A percentile compares a stretch with the other conserved stretches of the same genome.
Evolutionary conservation across 2,329 filamentous ascomycete species (phyloP).

Genomic region (Ascochyta lentis): DNA sequence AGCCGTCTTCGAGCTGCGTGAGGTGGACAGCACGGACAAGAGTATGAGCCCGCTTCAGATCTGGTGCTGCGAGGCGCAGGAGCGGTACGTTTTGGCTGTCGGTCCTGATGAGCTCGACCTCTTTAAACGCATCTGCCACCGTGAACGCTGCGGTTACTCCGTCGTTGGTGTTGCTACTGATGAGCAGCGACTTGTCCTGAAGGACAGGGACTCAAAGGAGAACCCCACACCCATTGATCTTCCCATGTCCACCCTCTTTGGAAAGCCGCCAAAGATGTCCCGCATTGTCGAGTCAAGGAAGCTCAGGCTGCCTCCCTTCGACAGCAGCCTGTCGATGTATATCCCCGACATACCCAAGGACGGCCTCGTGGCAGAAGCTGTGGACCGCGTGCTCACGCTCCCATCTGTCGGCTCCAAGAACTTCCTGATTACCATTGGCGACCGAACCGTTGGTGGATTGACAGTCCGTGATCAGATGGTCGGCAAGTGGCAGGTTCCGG

Average conservation of each 20-base stretch:
- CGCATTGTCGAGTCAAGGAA: constrained; percentile 75
- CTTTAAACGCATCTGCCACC: constrained; percentile 71
- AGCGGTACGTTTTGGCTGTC: constrained; percentile 91
- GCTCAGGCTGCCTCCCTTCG: constrained; percentile 72
- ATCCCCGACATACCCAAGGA: constrained; percentile 63
- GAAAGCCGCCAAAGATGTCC: constrained; percentile 82
- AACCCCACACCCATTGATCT: constrained; percentile 84
- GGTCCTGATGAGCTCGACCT: constrained; percentile 79
- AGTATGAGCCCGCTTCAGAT: constrained; percentile 97
- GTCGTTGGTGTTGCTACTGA: constrained; percentile 83
- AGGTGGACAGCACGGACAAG: constrained; percentile 87
- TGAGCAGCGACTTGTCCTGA: constrained; percentile 76
- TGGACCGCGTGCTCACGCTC: constrained; percentile 80
- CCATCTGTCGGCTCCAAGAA: constrained; percentile 96
- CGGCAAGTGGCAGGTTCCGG: constrained; percentile 92
- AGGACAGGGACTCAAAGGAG: constrained; percentile 77
- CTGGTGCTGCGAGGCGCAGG: constrained; percentile 97
- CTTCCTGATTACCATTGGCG: constrained; percentile 96
- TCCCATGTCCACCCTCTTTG: constrained; percentile 87
- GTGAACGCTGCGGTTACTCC: constrained; percentile 92
- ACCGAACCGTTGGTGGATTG: constrained; percentile 88
- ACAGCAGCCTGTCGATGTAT: constrained; percentile 74
- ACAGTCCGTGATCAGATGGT: constrained; percentile 94
- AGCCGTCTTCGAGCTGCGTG: constrained; percentile 90
- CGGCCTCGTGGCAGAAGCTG: constrained; percentile 70